Conservation (phyloP, 2,329 filamentous ascomycete genomes). For the Ophiobolus disseminans region DNA sequence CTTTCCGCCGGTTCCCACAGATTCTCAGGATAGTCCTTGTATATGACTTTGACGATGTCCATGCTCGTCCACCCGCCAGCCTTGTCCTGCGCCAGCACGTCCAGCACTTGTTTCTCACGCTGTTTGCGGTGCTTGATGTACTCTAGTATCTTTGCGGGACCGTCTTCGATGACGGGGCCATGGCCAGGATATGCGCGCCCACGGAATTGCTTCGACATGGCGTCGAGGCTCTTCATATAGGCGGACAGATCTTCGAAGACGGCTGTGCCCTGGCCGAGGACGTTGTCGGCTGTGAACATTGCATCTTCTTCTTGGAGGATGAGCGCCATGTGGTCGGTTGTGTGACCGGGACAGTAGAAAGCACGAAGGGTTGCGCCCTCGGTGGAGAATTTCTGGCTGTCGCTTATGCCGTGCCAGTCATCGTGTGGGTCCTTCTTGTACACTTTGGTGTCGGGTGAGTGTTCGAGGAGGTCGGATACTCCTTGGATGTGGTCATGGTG, state of each 20-base stretch:
- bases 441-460: conserved; percentile 69
- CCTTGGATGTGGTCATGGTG: conserved; percentile 86
- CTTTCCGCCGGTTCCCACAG: conserved; percentile 78
- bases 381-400: conserved; percentile 63
- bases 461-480: conserved; percentile 69
- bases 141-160: conserved; percentile 73
- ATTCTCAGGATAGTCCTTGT: conserved; percentile 76
- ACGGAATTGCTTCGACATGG: conserved; percentile 70
- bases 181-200: conserved; percentile 87
- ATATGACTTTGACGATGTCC: conserved; percentile 89
- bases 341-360: conserved; percentile 75
- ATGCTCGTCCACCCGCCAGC: conserved; percentile 69
- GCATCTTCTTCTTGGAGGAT: conserved; percentile 78
- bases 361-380: conserved; percentile 73
- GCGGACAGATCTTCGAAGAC: conserved; percentile 78
- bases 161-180: conserved; percentile 78
- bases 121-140: conserved; percentile 83
- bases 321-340: conserved; percentile 81
- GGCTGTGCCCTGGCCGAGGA: conserved; percentile 84
- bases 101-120: conserved; percentile 65
- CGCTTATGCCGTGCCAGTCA: conserved; percentile 61
- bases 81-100: conserved; percentile 43
- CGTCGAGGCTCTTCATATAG: conserved; percentile 73
- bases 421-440: conserved; percentile 69
- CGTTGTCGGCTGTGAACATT: conserved; percentile 89